A percentile compares a stretch with the other conserved stretches of the same genome.
These are phyloP conservation scores for Craspedostauros australis DNA, from an alignment of 108 stramenopile species.

Conservation along the genomic window DNA sequence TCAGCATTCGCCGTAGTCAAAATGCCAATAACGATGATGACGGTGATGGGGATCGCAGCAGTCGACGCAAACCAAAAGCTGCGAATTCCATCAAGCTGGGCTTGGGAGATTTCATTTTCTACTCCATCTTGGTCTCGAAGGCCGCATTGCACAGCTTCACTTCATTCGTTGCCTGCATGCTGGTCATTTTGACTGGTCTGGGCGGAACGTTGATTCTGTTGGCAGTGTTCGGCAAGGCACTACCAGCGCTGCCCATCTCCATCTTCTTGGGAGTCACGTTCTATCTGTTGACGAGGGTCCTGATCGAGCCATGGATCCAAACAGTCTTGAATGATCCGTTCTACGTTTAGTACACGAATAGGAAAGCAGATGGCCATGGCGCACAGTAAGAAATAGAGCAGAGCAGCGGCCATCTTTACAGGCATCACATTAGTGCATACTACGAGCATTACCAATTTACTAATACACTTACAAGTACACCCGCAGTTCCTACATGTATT, in stretches of 20 bases:
- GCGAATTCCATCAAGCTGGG: slow-evolving; percentile 23
- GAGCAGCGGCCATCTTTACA: too few relatives aligned
- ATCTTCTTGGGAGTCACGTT: slow-evolving; percentile 82
- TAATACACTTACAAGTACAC: too few relatives aligned
- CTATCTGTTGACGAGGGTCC: slow-evolving; percentile 54
- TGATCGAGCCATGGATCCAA: slow-evolving; percentile 71
- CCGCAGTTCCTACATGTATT: too few relatives aligned
- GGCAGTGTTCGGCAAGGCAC: slow-evolving; percentile 75
- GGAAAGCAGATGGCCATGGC: too few relatives aligned
- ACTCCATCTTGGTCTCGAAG: slow-evolving; percentile 88
- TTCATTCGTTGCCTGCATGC: slow-evolving; percentile 80
- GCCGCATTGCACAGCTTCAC: slow-evolving; percentile 89
- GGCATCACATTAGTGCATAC: too few relatives aligned
- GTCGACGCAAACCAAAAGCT: slow-evolving; percentile 8
- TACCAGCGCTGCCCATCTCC: slow-evolving; percentile 90
- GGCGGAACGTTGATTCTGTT: slow-evolving; percentile 84
- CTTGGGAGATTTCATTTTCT: slow-evolving; percentile 95
- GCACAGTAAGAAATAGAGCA: too few relatives aligned
- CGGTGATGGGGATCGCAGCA: slow-evolving; percentile 4
- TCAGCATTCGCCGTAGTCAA: slow-evolving; percentile 15
- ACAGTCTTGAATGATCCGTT: slow-evolving; percentile 29
- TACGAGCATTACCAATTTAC: too few relatives aligned
- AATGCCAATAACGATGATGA: slow-evolving; percentile 21
- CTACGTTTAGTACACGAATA: slow-evolving; percentile 52
- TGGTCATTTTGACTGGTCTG: slow-evolving; percentile 81